These are phyloP conservation scores for Toxoplasma gondii DNA, from an alignment of 169 alveolate genomes.

Conservation along the genomic window DNA sequence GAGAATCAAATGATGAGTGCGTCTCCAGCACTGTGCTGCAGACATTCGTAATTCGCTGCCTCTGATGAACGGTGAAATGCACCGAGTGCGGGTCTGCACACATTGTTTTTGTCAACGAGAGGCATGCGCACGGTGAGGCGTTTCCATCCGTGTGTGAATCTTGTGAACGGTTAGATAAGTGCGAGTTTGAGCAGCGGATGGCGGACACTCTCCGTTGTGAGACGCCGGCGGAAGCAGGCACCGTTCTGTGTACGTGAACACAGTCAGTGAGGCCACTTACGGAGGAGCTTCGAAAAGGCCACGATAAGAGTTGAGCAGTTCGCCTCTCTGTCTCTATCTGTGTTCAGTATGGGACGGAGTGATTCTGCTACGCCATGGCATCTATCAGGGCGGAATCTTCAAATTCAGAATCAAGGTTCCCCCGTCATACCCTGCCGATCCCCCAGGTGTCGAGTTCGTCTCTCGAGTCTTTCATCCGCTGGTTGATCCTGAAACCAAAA, in stretches of 20 bases:
- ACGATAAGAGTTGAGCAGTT: neutral
- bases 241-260: neutral
- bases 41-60: no score
- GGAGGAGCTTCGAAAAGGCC: neutral
- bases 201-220: no score
- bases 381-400: slow-evolving; percentile 76
- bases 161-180: no score
- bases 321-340: neutral
- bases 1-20: no score
- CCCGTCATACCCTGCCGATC: slow-evolving; percentile 70
- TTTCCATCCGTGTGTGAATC: no score
- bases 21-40: no score
- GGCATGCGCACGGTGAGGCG: no score
- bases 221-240: neutral
- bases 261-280: neutral
- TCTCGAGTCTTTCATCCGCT: slow-evolving; percentile 72
- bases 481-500: slow-evolving; percentile 42
- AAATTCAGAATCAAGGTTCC: slow-evolving; percentile 75
- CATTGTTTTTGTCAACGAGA: no score
- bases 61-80: no score
- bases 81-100: no score
- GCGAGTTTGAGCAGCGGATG: no score
- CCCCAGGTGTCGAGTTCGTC: slow-evolving; percentile 71
- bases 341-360: slow-evolving; percentile 79
- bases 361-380: slow-evolving; percentile 77